These are phyloP conservation scores for Rhodotorula mucilaginosa DNA, from an alignment of 1,284 basidiomycete species.

Conservation along the genomic window DNA sequence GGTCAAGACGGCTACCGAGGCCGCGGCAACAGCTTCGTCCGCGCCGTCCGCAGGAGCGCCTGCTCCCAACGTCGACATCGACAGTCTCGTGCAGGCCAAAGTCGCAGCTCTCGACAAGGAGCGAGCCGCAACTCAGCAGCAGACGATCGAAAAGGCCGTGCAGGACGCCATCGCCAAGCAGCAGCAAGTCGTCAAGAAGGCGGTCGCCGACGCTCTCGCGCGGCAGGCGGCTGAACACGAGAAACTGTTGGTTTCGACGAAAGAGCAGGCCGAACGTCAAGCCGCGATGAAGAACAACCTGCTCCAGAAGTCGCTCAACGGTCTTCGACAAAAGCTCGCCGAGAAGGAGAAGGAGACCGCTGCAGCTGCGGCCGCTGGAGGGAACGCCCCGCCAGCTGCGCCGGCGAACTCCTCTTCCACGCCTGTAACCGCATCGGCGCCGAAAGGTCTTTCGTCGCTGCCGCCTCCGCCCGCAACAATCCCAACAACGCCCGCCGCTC, in stretches of 20 bases:
- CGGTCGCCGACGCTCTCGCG: conserved; percentile 23
- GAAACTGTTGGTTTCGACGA: conserved; percentile 20
- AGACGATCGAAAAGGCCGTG: conserved; percentile 34
- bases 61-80: conserved; percentile 20
- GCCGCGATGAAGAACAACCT: conserved; percentile 30
- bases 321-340: conserved; percentile 17
- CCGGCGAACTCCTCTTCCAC: neutral
- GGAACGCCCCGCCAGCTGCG: neutral
- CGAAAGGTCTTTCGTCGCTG: neutral
- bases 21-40: neutral
- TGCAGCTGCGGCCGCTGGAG: neutral
- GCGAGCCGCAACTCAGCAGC: conserved; percentile 16
- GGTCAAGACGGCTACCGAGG: conserved; percentile 11
- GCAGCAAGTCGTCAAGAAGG: conserved; percentile 26
- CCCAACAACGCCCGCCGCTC: neutral
- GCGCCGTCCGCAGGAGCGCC: neutral
- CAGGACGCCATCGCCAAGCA: conserved; percentile 8
- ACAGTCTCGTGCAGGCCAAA: conserved; percentile 33
- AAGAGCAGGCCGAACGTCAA: conserved; percentile 31
- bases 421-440: neutral
- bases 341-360: neutral
- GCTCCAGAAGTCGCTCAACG: conserved; percentile 19
- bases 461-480: neutral
- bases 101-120: conserved; percentile 28
- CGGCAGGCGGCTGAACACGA: conserved; percentile 27